Evolutionary conservation across 768 basidiomycete species (phyloP).

Genomic region (Mycena epipterygia): DNA sequence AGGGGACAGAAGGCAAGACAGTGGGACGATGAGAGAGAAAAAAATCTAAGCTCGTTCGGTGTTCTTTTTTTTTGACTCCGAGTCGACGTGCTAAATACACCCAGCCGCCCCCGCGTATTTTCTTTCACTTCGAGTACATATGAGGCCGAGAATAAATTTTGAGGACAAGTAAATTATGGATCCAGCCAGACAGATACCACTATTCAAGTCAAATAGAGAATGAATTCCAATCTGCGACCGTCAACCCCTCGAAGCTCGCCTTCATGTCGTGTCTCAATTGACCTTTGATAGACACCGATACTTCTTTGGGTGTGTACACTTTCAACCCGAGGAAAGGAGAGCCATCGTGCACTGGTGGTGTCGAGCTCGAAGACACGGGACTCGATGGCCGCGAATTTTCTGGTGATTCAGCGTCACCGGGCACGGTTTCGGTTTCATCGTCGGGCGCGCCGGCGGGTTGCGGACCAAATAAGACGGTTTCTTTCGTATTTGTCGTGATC

Average conservation of each 20-base stretch:
- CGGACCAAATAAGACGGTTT: conserved; percentile 28
- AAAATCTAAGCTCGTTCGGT: no score
- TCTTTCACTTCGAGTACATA: no score
- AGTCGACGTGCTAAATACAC: no score
- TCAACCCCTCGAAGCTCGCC: conserved; percentile 25
- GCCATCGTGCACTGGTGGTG: not conserved
- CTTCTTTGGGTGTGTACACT: conserved; percentile 37
- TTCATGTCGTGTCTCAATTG: conserved; percentile 39
- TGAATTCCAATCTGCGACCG: conserved; percentile 26
- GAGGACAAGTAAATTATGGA: no score
- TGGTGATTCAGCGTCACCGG: not conserved
- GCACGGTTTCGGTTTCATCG: not conserved
- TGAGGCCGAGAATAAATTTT: no score
- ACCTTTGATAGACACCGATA: conserved; percentile 34
- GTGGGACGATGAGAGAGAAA: no score
- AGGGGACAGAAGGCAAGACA: no score
- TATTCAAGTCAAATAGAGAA: conserved; percentile 9
- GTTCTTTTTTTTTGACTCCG: no score
- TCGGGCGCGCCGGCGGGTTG: not conserved
- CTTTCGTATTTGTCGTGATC: conserved; percentile 33
- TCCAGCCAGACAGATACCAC: no score
- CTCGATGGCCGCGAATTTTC: conserved; percentile 12
- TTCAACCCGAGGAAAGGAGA: conserved; percentile 38
- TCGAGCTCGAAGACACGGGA: not conserved
- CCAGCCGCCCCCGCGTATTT: no score